Percentiles rank a stretch among this genome's conserved stretches.
These are phyloP conservation scores for Steccherinum ochraceum DNA, from an alignment of 768 basidiomycete genomes.

Conservation along the genomic window DNA sequence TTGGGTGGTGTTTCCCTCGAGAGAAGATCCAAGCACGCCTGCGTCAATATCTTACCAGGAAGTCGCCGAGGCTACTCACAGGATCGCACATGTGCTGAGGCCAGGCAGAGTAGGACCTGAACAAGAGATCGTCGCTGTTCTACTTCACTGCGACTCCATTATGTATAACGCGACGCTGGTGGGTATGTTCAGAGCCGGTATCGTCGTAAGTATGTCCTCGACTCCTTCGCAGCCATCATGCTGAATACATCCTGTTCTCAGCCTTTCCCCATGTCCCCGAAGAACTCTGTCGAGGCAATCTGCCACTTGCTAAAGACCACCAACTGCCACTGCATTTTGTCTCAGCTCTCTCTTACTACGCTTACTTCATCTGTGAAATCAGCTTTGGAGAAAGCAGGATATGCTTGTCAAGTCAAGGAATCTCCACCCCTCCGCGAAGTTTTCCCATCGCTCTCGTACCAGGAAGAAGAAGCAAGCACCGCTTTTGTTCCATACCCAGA, in stretches of 20 bases:
- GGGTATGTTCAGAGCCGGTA: conserved; percentile 9
- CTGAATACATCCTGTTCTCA: neutral
- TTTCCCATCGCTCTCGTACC: conserved; percentile 8
- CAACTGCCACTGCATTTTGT: conserved; percentile 8
- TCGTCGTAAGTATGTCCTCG: neutral
- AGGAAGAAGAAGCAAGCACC: neutral
- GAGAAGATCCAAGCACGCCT: neutral
- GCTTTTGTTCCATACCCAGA: neutral
- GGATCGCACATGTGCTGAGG: conserved; percentile 6
- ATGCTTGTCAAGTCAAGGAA: conserved; percentile 6
- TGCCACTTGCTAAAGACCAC: conserved; percentile 13
- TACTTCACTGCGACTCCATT: conserved; percentile 11
- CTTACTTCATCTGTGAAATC: conserved; percentile 5
- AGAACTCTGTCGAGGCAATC: conserved; percentile 11
- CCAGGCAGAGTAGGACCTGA: neutral
- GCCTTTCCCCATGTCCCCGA: conserved; percentile 11
- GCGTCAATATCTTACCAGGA: conserved; percentile 8
- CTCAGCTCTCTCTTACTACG: conserved; percentile 1
- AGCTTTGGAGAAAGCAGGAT: neutral
- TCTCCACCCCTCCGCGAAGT: conserved; percentile 4
- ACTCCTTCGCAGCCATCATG: neutral
- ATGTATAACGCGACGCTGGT: conserved; percentile 5
- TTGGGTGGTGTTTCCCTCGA: conserved; percentile 9
- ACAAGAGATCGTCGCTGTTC: conserved; percentile 5
- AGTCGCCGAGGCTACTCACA: conserved; percentile 8